Conservation (phyloP, 108 stramenopile genomes). For the Nitzschia sp. region DNA sequence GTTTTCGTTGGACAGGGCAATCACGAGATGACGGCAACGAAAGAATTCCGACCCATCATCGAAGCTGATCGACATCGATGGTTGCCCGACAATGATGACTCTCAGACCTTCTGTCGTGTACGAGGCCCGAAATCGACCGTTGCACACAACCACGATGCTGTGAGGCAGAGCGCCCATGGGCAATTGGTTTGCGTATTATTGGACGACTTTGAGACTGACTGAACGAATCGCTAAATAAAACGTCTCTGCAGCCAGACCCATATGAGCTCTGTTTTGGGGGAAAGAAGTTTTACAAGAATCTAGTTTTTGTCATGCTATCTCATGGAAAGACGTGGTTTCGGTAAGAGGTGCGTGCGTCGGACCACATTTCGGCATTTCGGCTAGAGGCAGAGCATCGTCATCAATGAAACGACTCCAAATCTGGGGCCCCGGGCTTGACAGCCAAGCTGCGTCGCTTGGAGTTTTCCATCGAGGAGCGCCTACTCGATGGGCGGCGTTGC, state of each 20-base stretch:
- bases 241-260: conserved; percentile 13
- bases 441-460: no score
- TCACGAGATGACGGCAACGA: conserved; percentile 21
- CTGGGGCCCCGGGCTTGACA: background rate
- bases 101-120: conserved; percentile 3
- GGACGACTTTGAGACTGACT: background rate
- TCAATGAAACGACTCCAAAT: background rate
- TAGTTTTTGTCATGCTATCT: no score
- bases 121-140: conserved; percentile 18
- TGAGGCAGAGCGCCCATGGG: background rate
- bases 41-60: conserved; percentile 8
- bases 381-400: no score
- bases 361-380: no score
- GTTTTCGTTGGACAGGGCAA: background rate
- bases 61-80: background rate
- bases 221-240: no score
- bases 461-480: background rate
- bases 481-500: background rate
- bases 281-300: no score
- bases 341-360: no score
- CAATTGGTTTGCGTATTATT: background rate
- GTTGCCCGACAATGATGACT: conserved; percentile 15
- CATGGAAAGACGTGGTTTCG: no score
- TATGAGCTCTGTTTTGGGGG: no score
- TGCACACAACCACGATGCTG: conserved; percentile 15